Evolutionary conservation across 2,329 filamentous ascomycete species (phyloP).

Genomic region (Laburnicola sp.): DNA sequence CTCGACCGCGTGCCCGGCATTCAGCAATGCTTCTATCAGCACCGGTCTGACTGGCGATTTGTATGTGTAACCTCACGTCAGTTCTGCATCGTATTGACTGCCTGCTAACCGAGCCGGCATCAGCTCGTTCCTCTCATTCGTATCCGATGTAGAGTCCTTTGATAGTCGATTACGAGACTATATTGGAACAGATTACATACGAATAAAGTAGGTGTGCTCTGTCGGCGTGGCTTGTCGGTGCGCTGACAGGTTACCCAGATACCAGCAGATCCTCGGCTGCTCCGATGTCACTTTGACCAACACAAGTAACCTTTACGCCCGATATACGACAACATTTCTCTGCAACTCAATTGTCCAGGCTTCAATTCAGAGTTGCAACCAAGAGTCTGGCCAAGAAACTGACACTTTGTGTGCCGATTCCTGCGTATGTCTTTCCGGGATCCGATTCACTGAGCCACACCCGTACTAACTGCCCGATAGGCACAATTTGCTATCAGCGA

Average conservation of each 20-base stretch:
- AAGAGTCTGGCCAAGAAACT: constrained; percentile 63
- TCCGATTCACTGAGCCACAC: constrained; percentile 19
- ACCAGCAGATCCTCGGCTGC: constrained; percentile 79
- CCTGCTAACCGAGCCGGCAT: constrained; percentile 17
- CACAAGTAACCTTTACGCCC: constrained; percentile 81
- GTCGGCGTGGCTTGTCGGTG: constrained; percentile 12
- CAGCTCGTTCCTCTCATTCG: constrained; percentile 83
- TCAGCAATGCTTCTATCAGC: constrained; percentile 71
- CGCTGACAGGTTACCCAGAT: constrained; percentile 61
- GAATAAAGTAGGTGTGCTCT: constrained; percentile 66
- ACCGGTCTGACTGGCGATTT: constrained; percentile 66
- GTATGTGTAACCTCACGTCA: constrained; percentile 52
- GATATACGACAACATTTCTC: constrained; percentile 87
- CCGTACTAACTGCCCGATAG: constrained; percentile 49
- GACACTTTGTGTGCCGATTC: constrained; percentile 84
- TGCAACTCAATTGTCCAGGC: constrained; percentile 95
- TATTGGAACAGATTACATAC: constrained; percentile 73
- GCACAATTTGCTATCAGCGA: constrained; percentile 87
- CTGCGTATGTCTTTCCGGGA: constrained; percentile 63
- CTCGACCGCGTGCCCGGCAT: constrained; percentile 73
- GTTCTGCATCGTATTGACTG: constrained; percentile 19
- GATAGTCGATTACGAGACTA: constrained; percentile 74
- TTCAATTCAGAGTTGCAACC: constrained; percentile 70
- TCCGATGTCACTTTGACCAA: constrained; percentile 74
- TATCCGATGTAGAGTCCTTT: constrained; percentile 75